Base-by-base conservation (phyloP, 2,329 filamentous ascomycete species). In the Epichloe bromicola region DNA sequence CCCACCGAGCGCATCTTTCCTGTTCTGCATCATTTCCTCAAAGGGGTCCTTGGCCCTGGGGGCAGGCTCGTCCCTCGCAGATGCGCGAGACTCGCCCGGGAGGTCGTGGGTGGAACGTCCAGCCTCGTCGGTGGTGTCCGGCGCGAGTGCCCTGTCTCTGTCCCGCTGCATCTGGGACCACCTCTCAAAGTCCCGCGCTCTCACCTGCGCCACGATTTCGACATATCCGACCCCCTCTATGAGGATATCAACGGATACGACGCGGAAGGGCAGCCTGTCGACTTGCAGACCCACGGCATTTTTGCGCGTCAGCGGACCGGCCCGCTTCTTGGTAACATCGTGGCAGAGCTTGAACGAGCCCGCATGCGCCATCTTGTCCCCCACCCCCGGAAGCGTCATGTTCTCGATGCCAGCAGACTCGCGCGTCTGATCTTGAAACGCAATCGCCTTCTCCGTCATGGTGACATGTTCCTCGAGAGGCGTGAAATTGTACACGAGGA, bases 181-280 rank as follows among this genome's bases (percentile, higher is more conserved):
- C n/a, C 43, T 50, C 37, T 65, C 55, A 23, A 62, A 44, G 52
- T 75, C 70, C 61, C 67, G 76, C 15, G 74, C 78, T 48, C 91
- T 80, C 10, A 94, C 80, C 67, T 98, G 91, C 3, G 83, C 83
- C 1, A 82, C 83, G 40, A 98, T 67, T 67, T 98, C 93, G 2
- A 98, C 77, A 86, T 94, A 98, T 7, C 93, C 93, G 26, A 89
- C 84, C 2, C 93, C 89, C 65, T 97, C 91, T 47, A 98, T 82
- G 14, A 98, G 71, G 23, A 98, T 81, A 62, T 98, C 94, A 0
- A 84, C 78, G 8, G 85, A 81, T 54, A 93, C 75, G 2, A 97
- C 81, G 14, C 79, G 78, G 66, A 90, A 98, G 0, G 89, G 88
- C 4, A 97, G 71, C 15, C 74, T 70, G 2, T 87, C 81, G 0